Evolutionary conservation across 805 yeast species (phyloP).

Genomic region (Ogataea minuta): DNA sequence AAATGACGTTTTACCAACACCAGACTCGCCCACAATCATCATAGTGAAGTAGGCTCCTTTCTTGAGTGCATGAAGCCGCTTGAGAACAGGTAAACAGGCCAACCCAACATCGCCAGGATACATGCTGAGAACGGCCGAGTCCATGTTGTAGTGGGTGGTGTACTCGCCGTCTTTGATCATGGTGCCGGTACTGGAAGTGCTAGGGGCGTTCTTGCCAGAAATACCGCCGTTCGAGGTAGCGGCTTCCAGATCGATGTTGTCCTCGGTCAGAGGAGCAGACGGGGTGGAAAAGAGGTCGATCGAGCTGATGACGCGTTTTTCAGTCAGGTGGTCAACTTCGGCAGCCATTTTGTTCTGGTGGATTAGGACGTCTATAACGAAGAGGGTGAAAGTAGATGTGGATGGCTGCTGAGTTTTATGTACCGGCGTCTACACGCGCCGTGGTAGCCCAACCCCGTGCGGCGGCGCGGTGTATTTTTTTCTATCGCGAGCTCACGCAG

Average conservation of each 20-base stretch:
- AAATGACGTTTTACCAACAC: constrained; percentile 80
- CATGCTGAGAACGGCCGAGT: constrained; percentile 27
- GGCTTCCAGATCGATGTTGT: constrained; percentile 13
- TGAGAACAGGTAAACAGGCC: constrained; percentile 31
- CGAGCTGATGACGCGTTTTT: constrained; percentile 20
- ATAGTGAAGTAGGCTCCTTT: constrained; percentile 75
- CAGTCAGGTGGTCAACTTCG: constrained; percentile 12
- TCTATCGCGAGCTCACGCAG: constrained; percentile 7
- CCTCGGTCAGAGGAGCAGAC: constrained; percentile 18
- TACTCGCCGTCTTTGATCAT: constrained; percentile 17
- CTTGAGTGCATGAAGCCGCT: constrained; percentile 35
- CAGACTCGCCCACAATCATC: constrained; percentile 84
- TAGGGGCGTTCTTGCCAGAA: constrained; percentile 13
- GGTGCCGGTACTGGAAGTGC: constrained; percentile 18
- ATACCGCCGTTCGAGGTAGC: constrained; percentile 9
- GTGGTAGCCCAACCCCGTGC: constrained; percentile 2
- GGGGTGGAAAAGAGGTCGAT: constrained; percentile 22
- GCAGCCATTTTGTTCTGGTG: constrained; percentile 11
- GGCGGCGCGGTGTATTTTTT: constrained; percentile 9
- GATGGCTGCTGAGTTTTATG: not conserved
- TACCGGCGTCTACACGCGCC: constrained; percentile 10
- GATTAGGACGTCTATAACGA: not conserved
- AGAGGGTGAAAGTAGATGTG: not conserved
- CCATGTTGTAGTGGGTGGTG: constrained; percentile 28
- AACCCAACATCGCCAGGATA: constrained; percentile 29